Base-by-base conservation (phyloP, 2,329 filamentous ascomycete species). In the Massarina eburnea region DNA sequence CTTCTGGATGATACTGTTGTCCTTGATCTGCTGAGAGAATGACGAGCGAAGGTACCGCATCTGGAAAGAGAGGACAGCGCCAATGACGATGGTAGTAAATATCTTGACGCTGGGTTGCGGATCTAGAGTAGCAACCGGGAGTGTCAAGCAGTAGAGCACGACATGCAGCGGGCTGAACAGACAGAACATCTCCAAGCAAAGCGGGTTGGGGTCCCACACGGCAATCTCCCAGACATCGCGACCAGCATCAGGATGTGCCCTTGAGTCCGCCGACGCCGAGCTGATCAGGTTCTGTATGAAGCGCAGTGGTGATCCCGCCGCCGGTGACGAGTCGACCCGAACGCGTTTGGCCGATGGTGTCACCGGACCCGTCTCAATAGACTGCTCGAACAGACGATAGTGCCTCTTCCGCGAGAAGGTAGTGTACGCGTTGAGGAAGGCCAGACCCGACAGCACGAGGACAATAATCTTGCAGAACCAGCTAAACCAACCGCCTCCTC, bases 191-290 rank as follows among this genome's bases (percentile, higher is more conserved):
- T 85, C 83, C 42, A 97, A 73, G 36, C 84, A 90, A 27, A 95
- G 79, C 2, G 91, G 90, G 37, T 92, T 80, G 26, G 95, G 94
- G 66, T 97, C 91, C 94, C 94, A 99, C 6, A 97, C 80, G 1
- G 86, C 82, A 39, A 99, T 73, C 71, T 99, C 91, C 94, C 94
- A 99, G 8, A 99, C 94, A 69, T 99, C 91, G 9, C 86, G 81
- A 20, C 81, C 80, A 45, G 85, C 83, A 64, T 94, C 86, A 0
- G 92, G 89, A 70, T 96, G 88, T 21, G 90, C 87, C 64, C 91
- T 83, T 20, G 88, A 85, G 54, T 91, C 84, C n/a, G 91, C 89
- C 18, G 83, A 85, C 27, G 85, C 83, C 20, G 80, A 56, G 12
- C 64, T 74, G 2, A 83, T 78, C 26, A 96, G 72, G 52, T 80